phyloP scores from a whole-genome alignment of 169 alveolate genomes.

The Blepharisma undulans region DNA sequence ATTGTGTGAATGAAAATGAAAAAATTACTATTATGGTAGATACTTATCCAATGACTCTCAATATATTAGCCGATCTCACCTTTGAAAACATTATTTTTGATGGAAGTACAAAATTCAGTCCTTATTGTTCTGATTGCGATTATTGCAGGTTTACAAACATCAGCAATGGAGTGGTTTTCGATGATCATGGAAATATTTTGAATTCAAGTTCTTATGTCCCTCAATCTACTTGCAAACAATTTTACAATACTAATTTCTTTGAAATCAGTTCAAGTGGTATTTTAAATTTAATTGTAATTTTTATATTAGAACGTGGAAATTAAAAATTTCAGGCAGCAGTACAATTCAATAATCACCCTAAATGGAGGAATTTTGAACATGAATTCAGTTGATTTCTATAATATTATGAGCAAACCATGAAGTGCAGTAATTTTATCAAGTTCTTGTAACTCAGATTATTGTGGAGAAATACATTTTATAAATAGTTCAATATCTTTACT shows the following conservation, averaged over 20 bases:
- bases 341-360: not conserved
- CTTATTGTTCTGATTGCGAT: not conserved
- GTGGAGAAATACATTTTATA: too few relatives aligned
- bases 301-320: not conserved
- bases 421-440: not conserved
- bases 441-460: not conserved
- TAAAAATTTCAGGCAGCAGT: not conserved
- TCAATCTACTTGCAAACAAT: not conserved
- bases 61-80: too few relatives aligned
- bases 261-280: not conserved
- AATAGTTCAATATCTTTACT: not conserved
- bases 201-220: not conserved
- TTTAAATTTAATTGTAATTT: not conserved
- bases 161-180: not conserved
- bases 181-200: conserved; percentile 5
- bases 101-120: not conserved
- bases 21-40: too few relatives aligned
- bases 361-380: not conserved
- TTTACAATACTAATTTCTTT: not conserved
- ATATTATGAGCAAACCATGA: not conserved
- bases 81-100: not conserved
- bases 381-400: not conserved
- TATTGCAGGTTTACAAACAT: not conserved
- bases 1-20: too few relatives aligned
- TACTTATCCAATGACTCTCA: too few relatives aligned